These are phyloP conservation scores for Myochromella boudieri DNA, from an alignment of 768 basidiomycete species.

Conservation along the genomic window DNA sequence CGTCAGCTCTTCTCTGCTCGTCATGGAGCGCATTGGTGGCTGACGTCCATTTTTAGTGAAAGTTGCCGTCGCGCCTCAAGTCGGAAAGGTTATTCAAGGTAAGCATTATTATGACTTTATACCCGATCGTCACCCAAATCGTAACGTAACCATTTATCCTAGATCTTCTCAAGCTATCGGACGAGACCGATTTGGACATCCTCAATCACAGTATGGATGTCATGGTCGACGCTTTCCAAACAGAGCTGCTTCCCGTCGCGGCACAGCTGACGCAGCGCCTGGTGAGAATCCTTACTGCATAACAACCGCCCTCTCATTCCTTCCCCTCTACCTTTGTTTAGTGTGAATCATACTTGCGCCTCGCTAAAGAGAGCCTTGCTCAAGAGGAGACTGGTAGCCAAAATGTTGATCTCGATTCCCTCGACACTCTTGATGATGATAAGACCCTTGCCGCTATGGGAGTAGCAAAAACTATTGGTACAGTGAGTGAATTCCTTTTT, in stretches of 20 bases:
- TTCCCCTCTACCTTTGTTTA: conserved; percentile 23
- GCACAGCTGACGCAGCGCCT: conserved; percentile 76
- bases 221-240: conserved; percentile 84
- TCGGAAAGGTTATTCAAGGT: conserved; percentile 89
- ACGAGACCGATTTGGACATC: conserved; percentile 87
- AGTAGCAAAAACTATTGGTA: conserved; percentile 80
- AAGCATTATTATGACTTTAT: conserved; percentile 17
- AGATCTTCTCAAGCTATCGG: conserved; percentile 88
- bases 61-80: conserved; percentile 66
- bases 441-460: conserved; percentile 90
- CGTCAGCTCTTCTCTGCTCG: conserved; percentile 15
- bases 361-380: conserved; percentile 65
- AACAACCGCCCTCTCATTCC: background rate
- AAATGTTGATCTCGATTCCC: conserved; percentile 54
- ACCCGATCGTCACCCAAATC: background rate
- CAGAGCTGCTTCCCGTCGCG: conserved; percentile 82
- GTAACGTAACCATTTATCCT: background rate
- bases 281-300: conserved; percentile 41
- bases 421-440: conserved; percentile 69
- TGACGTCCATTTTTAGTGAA: conserved; percentile 48
- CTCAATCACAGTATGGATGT: conserved; percentile 81
- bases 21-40: conserved; percentile 6
- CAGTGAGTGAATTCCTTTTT: conserved; percentile 43
- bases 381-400: conserved; percentile 51
- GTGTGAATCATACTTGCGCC: conserved; percentile 83